Percentiles rank a stretch among this genome's conserved stretches.
Conservation (phyloP, 768 basidiomycete genomes). For the Guyanaporus albipodus region DNA sequence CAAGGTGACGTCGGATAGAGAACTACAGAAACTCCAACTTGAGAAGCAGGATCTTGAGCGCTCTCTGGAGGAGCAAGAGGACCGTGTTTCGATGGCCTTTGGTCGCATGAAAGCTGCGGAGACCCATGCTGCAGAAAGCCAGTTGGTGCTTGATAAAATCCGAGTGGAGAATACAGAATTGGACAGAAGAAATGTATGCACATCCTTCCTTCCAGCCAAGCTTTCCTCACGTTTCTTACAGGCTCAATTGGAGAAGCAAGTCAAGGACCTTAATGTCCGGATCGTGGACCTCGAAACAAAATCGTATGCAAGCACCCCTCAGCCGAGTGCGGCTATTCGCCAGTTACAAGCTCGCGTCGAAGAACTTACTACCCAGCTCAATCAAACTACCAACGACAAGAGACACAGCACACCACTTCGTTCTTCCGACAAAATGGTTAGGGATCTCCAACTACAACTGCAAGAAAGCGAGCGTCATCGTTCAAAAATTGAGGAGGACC, state of each 20-base stretch:
- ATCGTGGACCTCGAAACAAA: conserved; percentile 81
- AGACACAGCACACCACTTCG: conserved; percentile 32
- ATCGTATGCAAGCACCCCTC: conserved; percentile 63
- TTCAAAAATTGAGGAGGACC: conserved; percentile 61
- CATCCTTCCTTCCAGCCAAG: not conserved
- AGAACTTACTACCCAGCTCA: conserved; percentile 53
- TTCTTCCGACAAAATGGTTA: conserved; percentile 43
- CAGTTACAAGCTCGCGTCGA: conserved; percentile 69
- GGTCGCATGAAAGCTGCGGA: conserved; percentile 84
- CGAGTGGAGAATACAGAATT: conserved; percentile 79
- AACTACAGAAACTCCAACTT: conserved; percentile 69
- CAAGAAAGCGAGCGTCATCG: conserved; percentile 62
- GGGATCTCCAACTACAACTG: conserved; percentile 52
- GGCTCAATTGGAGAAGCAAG: conserved; percentile 81
- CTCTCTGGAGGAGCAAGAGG: conserved; percentile 72
- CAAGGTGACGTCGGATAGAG: conserved; percentile 67
- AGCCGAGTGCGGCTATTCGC: conserved; percentile 50
- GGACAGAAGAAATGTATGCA: conserved; percentile 68
- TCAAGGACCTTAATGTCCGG: conserved; percentile 79
- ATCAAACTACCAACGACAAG: conserved; percentile 41
- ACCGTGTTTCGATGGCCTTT: conserved; percentile 64
- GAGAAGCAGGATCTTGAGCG: conserved; percentile 81
- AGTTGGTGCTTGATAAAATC: conserved; percentile 69
- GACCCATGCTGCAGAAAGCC: conserved; percentile 66
- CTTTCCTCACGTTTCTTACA: conserved; percentile 25